Conservation (phyloP, 768 basidiomycete species). For the Daedaleopsis sinensis region DNA sequence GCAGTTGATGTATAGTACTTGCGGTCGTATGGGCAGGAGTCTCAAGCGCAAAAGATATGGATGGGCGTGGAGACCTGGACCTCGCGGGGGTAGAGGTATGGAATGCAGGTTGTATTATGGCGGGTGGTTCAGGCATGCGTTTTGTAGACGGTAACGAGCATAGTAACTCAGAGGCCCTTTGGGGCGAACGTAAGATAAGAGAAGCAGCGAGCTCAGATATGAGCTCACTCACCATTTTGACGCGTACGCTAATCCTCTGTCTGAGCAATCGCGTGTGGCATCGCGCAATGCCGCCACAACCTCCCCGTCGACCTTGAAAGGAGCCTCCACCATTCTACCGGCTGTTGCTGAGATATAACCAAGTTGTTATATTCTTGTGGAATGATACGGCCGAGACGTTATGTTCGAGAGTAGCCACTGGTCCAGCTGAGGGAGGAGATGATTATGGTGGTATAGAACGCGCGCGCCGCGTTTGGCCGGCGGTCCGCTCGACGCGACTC, state of each 20-base stretch:
- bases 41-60: conserved; percentile 11
- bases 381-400: too few relatives aligned
- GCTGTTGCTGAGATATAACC: background rate
- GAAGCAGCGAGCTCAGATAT: background rate
- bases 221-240: conserved; percentile 68
- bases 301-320: conserved; percentile 45
- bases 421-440: background rate
- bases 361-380: too few relatives aligned
- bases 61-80: conserved; percentile 30
- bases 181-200: background rate
- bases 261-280: conserved; percentile 73
- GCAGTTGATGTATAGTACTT: conserved; percentile 16
- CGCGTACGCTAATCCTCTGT: conserved; percentile 68
- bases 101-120: conserved; percentile 38
- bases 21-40: conserved; percentile 11
- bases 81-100: conserved; percentile 65
- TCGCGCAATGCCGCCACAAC: conserved; percentile 58
- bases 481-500: conserved; percentile 13
- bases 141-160: conserved; percentile 57
- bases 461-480: background rate
- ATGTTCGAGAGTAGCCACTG: background rate
- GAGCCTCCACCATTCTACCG: conserved; percentile 4
- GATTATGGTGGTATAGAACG: background rate
- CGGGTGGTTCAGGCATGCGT: conserved; percentile 37
- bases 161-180: conserved; percentile 79